phyloP scores from a whole-genome alignment of 306 rosid genomes.

The Glycine latifolia region DNA sequence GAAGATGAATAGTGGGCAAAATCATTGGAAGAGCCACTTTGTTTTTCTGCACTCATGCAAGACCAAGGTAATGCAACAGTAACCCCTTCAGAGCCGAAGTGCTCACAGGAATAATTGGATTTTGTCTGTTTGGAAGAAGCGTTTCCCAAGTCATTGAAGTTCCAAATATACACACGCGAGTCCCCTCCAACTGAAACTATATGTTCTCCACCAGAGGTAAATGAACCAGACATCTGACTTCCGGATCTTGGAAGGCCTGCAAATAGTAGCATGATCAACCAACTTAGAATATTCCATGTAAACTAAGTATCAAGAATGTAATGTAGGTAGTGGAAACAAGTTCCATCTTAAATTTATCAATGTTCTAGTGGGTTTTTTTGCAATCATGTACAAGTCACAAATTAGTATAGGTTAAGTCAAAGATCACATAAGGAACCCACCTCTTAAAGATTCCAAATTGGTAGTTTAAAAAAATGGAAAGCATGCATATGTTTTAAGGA shows the following conservation, averaged over 20 bases:
- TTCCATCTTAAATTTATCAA: too few relatives aligned
- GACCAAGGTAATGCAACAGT: conserved; percentile 87
- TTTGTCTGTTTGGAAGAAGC: conserved; percentile 54
- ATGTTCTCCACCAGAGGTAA: conserved; percentile 65
- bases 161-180: conserved; percentile 80
- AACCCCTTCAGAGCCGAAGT: conserved; percentile 73
- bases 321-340: neutral
- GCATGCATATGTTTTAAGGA: neutral
- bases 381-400: conserved; percentile 11
- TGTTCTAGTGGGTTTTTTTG: neutral
- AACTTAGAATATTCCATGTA: conserved; percentile 39
- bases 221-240: conserved; percentile 82
- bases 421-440: neutral
- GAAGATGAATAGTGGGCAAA: conserved; percentile 30
- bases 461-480: neutral
- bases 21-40: conserved; percentile 23
- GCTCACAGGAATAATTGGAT: conserved; percentile 68
- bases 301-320: neutral
- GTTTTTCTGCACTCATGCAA: conserved; percentile 52
- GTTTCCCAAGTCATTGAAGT: conserved; percentile 47
- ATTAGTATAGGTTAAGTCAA: neutral
- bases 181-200: conserved; percentile 83
- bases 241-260: conserved; percentile 78
- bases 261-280: conserved; percentile 37
- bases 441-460: neutral